Conservation (phyloP, 768 basidiomycete genomes). For the Mycena amicta region DNA sequence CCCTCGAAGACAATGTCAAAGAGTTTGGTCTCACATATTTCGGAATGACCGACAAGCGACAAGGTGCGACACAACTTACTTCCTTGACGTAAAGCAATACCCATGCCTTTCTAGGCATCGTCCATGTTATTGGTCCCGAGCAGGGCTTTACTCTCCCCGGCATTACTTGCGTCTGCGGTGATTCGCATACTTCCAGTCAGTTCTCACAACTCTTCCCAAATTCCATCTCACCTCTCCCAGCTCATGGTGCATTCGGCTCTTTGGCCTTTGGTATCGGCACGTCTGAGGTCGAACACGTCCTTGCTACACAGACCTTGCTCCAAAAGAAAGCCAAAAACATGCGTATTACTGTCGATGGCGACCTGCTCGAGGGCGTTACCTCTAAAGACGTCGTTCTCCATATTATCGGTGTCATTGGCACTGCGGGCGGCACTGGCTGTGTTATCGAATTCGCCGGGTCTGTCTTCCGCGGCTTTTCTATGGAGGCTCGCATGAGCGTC, state of each 20-base stretch:
- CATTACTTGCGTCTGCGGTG: slow-evolving; percentile 86
- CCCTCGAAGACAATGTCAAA: slow-evolving; percentile 87
- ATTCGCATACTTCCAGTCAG: slow-evolving; percentile 91
- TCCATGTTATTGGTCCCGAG: slow-evolving; percentile 91
- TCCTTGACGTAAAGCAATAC: not conserved
- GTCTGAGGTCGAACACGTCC: slow-evolving; percentile 92
- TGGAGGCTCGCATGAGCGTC: slow-evolving; percentile 90
- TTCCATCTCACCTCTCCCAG: slow-evolving; percentile 36
- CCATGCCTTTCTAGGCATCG: slow-evolving; percentile 55
- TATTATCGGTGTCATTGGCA: slow-evolving; percentile 89
- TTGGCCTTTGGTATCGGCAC: slow-evolving; percentile 93
- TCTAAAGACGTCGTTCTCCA: slow-evolving; percentile 91
- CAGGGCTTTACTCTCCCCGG: slow-evolving; percentile 91
- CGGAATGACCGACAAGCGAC: slow-evolving; percentile 85
- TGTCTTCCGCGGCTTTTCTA: slow-evolving; percentile 79
- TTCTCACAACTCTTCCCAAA: slow-evolving; percentile 8
- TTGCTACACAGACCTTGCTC: slow-evolving; percentile 87
- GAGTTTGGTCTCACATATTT: slow-evolving; percentile 93
- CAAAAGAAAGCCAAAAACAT: slow-evolving; percentile 92
- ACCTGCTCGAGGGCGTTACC: slow-evolving; percentile 76
- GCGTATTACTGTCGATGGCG: slow-evolving; percentile 86
- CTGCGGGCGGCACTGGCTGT: slow-evolving; percentile 90
- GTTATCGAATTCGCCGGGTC: slow-evolving; percentile 94
- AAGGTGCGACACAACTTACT: slow-evolving; percentile 51
- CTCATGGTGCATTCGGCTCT: slow-evolving; percentile 92